Evolutionary conservation across 1,139 yeast species (phyloP).

Genomic region (Yamadazyma triangularis): DNA sequence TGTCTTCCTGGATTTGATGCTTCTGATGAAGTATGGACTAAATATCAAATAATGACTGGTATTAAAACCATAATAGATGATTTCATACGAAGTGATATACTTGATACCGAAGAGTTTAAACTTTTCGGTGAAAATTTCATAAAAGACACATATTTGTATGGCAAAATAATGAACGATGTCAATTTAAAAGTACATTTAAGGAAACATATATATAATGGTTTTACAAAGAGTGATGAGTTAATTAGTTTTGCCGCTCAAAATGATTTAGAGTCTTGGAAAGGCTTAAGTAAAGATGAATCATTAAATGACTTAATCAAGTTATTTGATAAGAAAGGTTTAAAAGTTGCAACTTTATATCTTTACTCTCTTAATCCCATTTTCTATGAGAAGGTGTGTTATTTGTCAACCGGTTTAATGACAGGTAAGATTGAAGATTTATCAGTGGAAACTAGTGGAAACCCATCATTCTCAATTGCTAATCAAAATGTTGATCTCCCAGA

Average conservation of each 20-base stretch:
- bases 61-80: neutral
- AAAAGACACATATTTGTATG: too few species aligned
- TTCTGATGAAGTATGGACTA: neutral
- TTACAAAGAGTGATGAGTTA: neutral
- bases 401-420: slow-evolving; percentile 8
- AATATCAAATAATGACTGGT: neutral
- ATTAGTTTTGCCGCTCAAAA: slow-evolving; percentile 2
- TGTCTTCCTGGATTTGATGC: neutral
- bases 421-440: slow-evolving; percentile 4
- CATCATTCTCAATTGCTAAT: neutral
- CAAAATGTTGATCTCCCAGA: slow-evolving; percentile 8
- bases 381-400: slow-evolving; percentile 13
- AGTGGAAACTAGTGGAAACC: neutral
- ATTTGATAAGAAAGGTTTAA: slow-evolving; percentile 4
- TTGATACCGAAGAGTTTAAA: neutral
- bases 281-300: slow-evolving; percentile 2
- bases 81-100: neutral
- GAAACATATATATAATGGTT: neutral
- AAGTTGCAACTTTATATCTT: slow-evolving; percentile 10
- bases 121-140: neutral
- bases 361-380: slow-evolving; percentile 6
- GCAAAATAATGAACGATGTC: neutral
- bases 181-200: neutral
- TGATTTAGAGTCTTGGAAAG: slow-evolving; percentile 12
- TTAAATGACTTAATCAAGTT: slow-evolving; percentile 3